A percentile compares a stretch with the other conserved stretches of the same genome.
phyloP scores from a whole-genome alignment of 1,284 basidiomycete genomes.

The Leucoagaricus sp. region DNA sequence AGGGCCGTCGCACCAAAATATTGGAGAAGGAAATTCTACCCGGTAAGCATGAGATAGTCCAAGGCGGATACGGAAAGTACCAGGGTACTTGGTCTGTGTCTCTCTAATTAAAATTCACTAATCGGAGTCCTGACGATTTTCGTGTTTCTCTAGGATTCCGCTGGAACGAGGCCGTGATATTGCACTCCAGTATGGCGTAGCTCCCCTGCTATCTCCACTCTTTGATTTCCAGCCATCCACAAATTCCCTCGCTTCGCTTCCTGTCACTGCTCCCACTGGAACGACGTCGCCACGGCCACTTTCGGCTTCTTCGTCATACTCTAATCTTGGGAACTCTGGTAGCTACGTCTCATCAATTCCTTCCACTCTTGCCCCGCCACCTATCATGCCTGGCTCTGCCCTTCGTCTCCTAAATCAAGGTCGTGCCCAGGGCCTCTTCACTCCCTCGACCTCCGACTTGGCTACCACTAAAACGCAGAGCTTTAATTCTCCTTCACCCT shows the following conservation, averaged over 20 bases:
- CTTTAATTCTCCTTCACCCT: conserved; percentile 38
- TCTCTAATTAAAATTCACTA: conserved; percentile 5
- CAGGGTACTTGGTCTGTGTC: conserved; percentile 91
- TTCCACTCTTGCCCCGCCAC: conserved; percentile 67
- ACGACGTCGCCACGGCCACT: conserved; percentile 51
- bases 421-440: conserved; percentile 82
- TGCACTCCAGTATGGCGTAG: conserved; percentile 88
- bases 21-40: conserved; percentile 97
- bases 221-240: conserved; percentile 89
- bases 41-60: conserved; percentile 98
- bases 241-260: conserved; percentile 61
- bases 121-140: neutral
- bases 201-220: conserved; percentile 80
- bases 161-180: conserved; percentile 89
- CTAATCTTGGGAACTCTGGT: conserved; percentile 39
- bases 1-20: conserved; percentile 95
- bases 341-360: conserved; percentile 47
- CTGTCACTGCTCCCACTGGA: conserved; percentile 49
- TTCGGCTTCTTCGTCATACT: conserved; percentile 55
- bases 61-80: conserved; percentile 99
- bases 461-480: conserved; percentile 37
- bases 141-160: conserved; percentile 73
- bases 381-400: conserved; percentile 80
- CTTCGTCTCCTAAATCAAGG: conserved; percentile 80
- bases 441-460: conserved; percentile 67